Evolutionary conservation across 495 filamentous ascomycete genomes (phyloP).

Genomic region (Hypoxylon subgilvum): DNA sequence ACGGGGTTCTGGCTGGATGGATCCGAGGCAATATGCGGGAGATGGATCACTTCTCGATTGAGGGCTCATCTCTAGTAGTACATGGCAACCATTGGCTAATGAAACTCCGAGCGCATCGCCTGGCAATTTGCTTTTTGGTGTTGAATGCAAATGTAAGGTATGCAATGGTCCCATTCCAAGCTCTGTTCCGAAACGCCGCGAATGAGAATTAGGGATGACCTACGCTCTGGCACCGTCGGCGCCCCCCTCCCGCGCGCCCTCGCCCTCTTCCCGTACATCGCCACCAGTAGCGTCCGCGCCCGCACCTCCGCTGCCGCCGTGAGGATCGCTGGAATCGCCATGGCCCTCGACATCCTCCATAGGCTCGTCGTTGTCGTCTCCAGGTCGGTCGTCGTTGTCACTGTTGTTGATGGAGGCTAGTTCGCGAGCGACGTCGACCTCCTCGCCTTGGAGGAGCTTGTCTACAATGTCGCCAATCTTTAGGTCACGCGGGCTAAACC

Average conservation of each 20-base stretch:
- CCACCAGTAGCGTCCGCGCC: constrained; percentile 86
- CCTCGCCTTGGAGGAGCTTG: constrained; percentile 80
- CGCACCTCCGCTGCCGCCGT: constrained; percentile 75
- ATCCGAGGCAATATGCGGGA: constrained; percentile 19
- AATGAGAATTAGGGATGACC: constrained; percentile 66
- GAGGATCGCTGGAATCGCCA: constrained; percentile 62
- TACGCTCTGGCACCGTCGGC: constrained; percentile 99
- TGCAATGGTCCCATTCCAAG: constrained; percentile 37
- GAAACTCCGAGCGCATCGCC: constrained; percentile 1
- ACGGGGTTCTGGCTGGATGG: neutral
- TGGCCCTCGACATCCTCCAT: constrained; percentile 84
- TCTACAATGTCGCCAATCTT: constrained; percentile 87
- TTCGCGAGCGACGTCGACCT: constrained; percentile 83
- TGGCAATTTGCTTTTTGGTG: constrained; percentile 19
- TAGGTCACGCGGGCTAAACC: constrained; percentile 79
- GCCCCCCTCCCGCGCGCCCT: constrained; percentile 84
- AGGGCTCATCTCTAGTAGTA: constrained; percentile 41
- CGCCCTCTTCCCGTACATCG: constrained; percentile 87
- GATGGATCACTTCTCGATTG: constrained; percentile 34
- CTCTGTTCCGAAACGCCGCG: constrained; percentile 39
- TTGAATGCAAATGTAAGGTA: too few relatives aligned
- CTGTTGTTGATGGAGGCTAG: constrained; percentile 66
- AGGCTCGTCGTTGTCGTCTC: constrained; percentile 69
- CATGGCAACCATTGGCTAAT: constrained; percentile 25
- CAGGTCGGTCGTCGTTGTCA: constrained; percentile 65